Percentiles rank a stretch among this genome's conserved stretches.
phyloP scores from a whole-genome alignment of 805 yeast species.

The Priceomyces carsonii region DNA sequence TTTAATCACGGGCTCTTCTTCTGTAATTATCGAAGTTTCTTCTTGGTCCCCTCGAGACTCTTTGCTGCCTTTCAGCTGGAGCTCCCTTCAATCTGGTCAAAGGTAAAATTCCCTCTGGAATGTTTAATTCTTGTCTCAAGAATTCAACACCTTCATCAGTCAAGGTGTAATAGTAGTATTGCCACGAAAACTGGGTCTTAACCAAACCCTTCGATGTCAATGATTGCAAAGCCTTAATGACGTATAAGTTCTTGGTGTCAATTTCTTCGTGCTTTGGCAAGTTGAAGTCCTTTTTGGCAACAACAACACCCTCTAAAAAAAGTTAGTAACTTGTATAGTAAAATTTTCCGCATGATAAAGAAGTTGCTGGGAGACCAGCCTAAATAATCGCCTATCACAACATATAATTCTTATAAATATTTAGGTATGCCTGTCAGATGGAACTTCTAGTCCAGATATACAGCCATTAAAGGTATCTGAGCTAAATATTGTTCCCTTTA shows the following conservation, averaged over 20 bases:
- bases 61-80: slow-evolving; percentile 72
- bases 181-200: slow-evolving; percentile 99
- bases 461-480: no score
- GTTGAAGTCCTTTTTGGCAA: slow-evolving; percentile 98
- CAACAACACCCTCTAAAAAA: slow-evolving; percentile 93
- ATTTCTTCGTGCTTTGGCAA: slow-evolving; percentile 97
- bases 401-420: no score
- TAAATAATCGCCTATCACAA: no score
- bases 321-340: slow-evolving; percentile 36
- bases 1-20: slow-evolving; percentile 60
- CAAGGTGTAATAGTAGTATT: slow-evolving; percentile 99
- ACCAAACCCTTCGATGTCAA: slow-evolving; percentile 98
- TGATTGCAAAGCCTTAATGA: slow-evolving; percentile 98
- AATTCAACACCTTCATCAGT: slow-evolving; percentile 99
- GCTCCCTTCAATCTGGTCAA: slow-evolving; percentile 95
- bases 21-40: slow-evolving; percentile 47
- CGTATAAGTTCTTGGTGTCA: slow-evolving; percentile 97
- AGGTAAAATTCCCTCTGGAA: slow-evolving; percentile 98
- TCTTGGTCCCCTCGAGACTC: slow-evolving; percentile 42
- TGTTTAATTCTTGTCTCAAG: slow-evolving; percentile 97
- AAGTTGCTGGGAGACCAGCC: no score
- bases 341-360: no score
- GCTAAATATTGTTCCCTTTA: no score
- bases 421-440: no score
- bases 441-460: no score